Evolutionary conservation across 768 basidiomycete genomes (phyloP), one percentile per base, ranked within the genome.

Genomic region (Tricholoma matsutake): DNA sequence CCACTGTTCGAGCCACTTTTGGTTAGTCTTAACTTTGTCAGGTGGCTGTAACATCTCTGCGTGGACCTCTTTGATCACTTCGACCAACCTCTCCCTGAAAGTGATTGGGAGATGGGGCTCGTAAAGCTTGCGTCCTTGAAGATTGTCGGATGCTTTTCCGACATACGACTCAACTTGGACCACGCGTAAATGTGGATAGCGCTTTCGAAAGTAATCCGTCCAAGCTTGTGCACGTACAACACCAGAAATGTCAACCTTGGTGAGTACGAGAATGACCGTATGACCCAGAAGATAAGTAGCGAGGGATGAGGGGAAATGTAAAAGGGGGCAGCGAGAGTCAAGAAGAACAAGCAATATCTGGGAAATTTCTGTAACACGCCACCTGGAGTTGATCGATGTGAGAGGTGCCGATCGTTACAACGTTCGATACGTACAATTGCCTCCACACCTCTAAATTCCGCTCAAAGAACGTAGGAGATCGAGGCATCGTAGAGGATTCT

Each of bases 391-490:
- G 22, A n/a, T 53, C 8, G 55, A 43, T 14, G 62, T 63, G 20
- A 71, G 43, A 59, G 52, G 59, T 32, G 53, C 53, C 53, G 53
- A 35, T 61, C 37, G 56, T 2, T 51, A 14, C 20, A 47, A 53
- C 34, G 34, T 41, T 58, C 57, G 56, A 35, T 7, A 80, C 89
- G 66, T 72, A 92, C 86, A 98, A 76, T 76, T 98, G 96, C 63
- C 96, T 76, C 95, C 95, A 98, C 13, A 97, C 94, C 69, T 97
- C 92, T 49, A 97, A 68, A 71, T 98, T 97, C 43, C 91, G 83
- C 73, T 97, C 95, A 71, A 86, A 97, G 73, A 88, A 87, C 1
- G 89, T 87, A 2, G 89, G 86, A 3, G 91, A 89, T 47, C 77
- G 75, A 9, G 86, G 86, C 81, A 87, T 79, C 29, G 61, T 53